Percentiles rank a stretch among this genome's conserved stretches.
Conservation (phyloP, 768 basidiomycete genomes). For the Lepiota brunneoincarnata region DNA sequence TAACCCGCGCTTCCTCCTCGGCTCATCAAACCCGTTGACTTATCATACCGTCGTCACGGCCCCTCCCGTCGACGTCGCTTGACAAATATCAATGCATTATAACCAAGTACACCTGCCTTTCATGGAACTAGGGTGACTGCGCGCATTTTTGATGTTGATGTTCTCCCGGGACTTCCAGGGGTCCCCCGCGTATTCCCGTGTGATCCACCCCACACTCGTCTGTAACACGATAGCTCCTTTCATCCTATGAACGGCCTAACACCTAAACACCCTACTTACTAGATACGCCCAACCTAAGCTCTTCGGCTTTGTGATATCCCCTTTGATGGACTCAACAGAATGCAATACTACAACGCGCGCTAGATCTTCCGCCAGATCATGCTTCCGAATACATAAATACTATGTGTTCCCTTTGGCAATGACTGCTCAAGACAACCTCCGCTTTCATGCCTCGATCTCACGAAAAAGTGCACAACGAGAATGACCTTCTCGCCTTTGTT, state of each 20-base stretch:
- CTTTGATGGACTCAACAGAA: constrained; percentile 4
- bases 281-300: constrained; percentile 6
- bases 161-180: neutral
- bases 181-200: neutral
- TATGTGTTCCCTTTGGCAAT: neutral
- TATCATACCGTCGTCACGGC: too few species aligned
- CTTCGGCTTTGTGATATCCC: constrained; percentile 9
- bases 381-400: constrained; percentile 11
- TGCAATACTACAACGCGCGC: neutral
- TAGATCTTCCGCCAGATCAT: constrained; percentile 8
- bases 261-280: constrained; percentile 3
- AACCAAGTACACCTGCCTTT: too few species aligned
- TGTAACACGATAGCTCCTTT: constrained; percentile 9
- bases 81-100: too few species aligned
- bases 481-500: constrained; percentile 37
- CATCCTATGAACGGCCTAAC: constrained; percentile 7
- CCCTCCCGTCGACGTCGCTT: too few species aligned
- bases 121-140: too few species aligned
- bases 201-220: neutral
- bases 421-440: neutral
- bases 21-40: neutral
- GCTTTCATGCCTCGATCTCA: constrained; percentile 10
- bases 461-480: constrained; percentile 33
- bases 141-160: neutral
- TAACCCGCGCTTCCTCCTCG: neutral